Percentiles rank a stretch among this genome's conserved stretches.
Conservation (phyloP, 1,284 basidiomycete species). For the Porogramme epimiltina region DNA sequence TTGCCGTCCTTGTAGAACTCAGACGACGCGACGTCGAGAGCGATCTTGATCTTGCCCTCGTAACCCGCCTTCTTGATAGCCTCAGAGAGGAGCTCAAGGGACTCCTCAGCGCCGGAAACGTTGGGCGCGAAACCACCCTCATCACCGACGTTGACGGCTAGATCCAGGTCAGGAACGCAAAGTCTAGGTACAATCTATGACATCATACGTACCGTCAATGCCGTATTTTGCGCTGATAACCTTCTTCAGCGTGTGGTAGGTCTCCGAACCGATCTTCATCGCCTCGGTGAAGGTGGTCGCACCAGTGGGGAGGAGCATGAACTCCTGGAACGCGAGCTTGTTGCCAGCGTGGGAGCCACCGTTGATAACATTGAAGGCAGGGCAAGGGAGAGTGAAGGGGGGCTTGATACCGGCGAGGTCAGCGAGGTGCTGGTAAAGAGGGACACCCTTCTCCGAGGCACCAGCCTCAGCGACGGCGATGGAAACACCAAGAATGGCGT, state of each 20-base stretch:
- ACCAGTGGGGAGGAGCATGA: conserved; percentile 98
- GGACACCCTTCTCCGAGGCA: conserved; percentile 91
- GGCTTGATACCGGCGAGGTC: conserved; percentile 93
- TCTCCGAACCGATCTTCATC: conserved; percentile 98
- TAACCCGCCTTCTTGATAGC: conserved; percentile 98
- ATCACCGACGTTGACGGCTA: conserved; percentile 98
- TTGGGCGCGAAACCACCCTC: conserved; percentile 99
- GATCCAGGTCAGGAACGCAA: not conserved
- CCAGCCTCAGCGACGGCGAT: conserved; percentile 95
- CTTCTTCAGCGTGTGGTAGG: conserved; percentile 98
- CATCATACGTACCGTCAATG: conserved; percentile 79
- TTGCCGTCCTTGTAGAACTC: conserved; percentile 99
- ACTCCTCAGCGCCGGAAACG: conserved; percentile 95
- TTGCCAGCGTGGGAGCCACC: conserved; percentile 99
- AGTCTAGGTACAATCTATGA: too few relatives aligned
- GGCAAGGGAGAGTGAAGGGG: conserved; percentile 90
- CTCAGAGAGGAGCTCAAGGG: conserved; percentile 93
- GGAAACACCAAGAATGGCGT: conserved; percentile 98
- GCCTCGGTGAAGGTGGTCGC: conserved; percentile 93
- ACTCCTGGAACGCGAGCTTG: conserved; percentile 99
- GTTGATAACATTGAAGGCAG: conserved; percentile 99
- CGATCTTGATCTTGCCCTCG: conserved; percentile 98
- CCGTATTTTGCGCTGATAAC: conserved; percentile 99
- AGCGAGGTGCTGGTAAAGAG: conserved; percentile 97
- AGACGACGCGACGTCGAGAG: conserved; percentile 97